Base-by-base conservation (phyloP, 768 basidiomycete species). In the Daedaleopsis sinensis region DNA sequence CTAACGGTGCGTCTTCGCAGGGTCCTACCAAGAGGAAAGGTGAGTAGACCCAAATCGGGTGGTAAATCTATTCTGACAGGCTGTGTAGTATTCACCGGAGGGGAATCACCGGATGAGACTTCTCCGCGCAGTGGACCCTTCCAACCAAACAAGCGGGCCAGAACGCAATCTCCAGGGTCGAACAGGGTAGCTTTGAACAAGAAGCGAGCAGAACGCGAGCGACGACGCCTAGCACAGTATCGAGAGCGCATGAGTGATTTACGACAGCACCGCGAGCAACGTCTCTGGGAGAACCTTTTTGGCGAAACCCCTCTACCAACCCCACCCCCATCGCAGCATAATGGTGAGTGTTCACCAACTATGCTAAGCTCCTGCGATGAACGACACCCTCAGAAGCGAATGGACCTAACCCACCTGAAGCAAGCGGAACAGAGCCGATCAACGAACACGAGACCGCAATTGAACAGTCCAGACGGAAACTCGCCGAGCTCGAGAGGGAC, bases 401-500 rank as follows among this genome's bases (percentile, higher is more conserved):
- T 19, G 52, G 56, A 2, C 46, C 49, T 15, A 19, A 27, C 37
- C 27, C 51, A 36, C n/a, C 56, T 6, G 57, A 58, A 13, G 15
- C 39, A 42, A 18, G 39, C 39, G 39, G 16, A 6, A 15, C 56
- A 27, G 21, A 51, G 21, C 18, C 57, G 5, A 54, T 35, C n/a
- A 55, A 58, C 50, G 72, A 79, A 5, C 78, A 77, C 52, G 73
- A 68, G 47, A 78, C 78, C 15, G 75, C 74, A 27, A 83, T 90
- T 60, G 84, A 80, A 19, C 85, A 88, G 69, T 88, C 89, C 5
- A 82, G 84, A 46, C 80, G 84, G 44, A 91, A 89, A 67, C 76
- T 89, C 42, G 85, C 83, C 5, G 86, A 90, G 64, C 81, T 90
- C 2, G 87, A 90, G 67, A 77, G 74, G 48, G 87, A 89, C 71